Conservation (phyloP, 208 protist species). For the Trypanosoma lewisi region DNA sequence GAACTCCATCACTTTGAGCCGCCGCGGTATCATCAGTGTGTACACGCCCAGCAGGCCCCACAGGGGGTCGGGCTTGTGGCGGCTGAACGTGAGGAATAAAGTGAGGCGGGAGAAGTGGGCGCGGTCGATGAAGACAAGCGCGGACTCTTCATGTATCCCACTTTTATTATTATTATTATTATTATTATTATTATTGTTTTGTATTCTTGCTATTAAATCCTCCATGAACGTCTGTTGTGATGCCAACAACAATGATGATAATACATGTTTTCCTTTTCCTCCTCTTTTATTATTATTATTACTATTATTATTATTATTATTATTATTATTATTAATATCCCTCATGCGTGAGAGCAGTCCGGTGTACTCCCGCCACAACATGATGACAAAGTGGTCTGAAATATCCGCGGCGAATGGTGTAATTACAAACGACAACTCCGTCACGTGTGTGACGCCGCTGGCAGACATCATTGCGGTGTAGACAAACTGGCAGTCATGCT, state of each 20-base stretch:
- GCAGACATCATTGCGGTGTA: constrained; percentile 51
- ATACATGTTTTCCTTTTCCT: not conserved
- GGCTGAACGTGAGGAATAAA: constrained; percentile 58
- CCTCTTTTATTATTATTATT: not conserved
- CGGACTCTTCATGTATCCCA: not conserved
- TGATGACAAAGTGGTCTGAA: constrained; percentile 54
- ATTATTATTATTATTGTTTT: not conserved
- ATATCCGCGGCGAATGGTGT: constrained; percentile 57
- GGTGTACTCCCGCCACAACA: constrained; percentile 41
- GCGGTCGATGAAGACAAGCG: constrained; percentile 53
- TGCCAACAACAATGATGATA: not conserved
- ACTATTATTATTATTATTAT: constrained; percentile 3
- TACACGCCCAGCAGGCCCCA: constrained; percentile 60
- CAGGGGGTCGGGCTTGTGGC: constrained; percentile 63
- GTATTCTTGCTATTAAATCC: constrained; percentile 1
- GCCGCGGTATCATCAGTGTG: constrained; percentile 66
- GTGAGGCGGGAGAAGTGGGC: constrained; percentile 45
- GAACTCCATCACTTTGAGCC: constrained; percentile 57
- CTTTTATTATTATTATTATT: not conserved
- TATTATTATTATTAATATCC: not conserved
- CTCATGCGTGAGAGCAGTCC: constrained; percentile 30
- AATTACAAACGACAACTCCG: constrained; percentile 42
- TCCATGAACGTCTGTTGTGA: constrained; percentile 11
- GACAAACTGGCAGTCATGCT: constrained; percentile 31
- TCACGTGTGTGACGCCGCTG: constrained; percentile 58